Evolutionary conservation across 805 yeast genomes (phyloP).

Genomic region (Candida manassasensis): DNA sequence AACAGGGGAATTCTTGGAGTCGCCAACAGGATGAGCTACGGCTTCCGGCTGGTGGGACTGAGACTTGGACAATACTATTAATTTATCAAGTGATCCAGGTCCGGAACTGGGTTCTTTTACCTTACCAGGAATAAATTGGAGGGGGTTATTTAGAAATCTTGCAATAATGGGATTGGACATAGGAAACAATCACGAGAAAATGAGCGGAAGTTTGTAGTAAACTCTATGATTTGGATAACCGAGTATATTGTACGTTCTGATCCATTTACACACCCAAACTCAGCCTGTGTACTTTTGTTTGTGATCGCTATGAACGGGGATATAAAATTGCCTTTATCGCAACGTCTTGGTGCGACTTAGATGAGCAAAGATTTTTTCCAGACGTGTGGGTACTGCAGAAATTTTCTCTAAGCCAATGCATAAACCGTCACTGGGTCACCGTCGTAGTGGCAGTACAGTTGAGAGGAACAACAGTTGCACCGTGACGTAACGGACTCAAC

Average conservation of each 20-base stretch:
- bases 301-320: too few species aligned
- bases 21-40: neutral
- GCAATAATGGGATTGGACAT: conserved; percentile 52
- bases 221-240: neutral
- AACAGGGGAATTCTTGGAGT: neutral
- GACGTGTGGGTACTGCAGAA: conserved; percentile 1
- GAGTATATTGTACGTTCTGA: neutral
- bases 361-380: neutral
- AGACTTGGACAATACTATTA: conserved; percentile 3
- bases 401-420: too few species aligned
- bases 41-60: neutral
- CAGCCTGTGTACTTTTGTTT: too few species aligned
- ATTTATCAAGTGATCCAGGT: neutral
- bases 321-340: neutral
- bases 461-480: too few species aligned
- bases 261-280: neutral
- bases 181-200: neutral
- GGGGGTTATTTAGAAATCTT: conserved; percentile 55
- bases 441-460: too few species aligned
- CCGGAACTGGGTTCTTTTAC: conserved; percentile 25
- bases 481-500: too few species aligned
- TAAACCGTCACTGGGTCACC: too few species aligned
- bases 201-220: neutral
- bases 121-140: conserved; percentile 59
- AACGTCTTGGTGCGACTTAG: neutral